Evolutionary conservation across 2,329 filamentous ascomycete species (phyloP), one percentile per base, ranked within the genome.

Genomic region (Hypoxylon sp.): DNA sequence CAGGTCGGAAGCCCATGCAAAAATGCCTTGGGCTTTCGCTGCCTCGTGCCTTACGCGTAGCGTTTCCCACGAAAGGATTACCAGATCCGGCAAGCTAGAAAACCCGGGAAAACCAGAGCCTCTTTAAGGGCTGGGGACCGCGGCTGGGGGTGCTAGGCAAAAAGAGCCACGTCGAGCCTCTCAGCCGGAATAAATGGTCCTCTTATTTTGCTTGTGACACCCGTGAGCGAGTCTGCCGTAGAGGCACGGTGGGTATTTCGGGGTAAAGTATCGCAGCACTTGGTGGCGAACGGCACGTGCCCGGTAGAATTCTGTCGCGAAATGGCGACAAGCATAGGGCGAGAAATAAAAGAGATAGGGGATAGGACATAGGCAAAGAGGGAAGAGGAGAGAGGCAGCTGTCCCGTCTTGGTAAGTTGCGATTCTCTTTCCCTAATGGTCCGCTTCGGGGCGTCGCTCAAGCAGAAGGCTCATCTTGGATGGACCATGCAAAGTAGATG

Each of bases 251-350:
- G 60, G 42, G 64, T 55, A 46, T 58, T 53, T 64, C 60, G 63
- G 63, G 66, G 44, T 63, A 61, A 64, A 54, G 55, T 51, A 20
- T 53, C 30, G 33, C 16, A 50, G 24, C 14, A 12, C 32, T 40
- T 42, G 50, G 64, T 67, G 67, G 60, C 64, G 53, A 68, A 62
- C 67, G 65, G 68, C 65, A 68, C 56, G 67, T 69, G 64, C 42
- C 70, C 69, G 72, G 62, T 67, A 71, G 67, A 67, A 63, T 48
- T 40, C 40, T 51, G 18, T 50, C 26, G 50, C 61, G 65, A 65
- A 53, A 40, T 61, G 46, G 55, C 55, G 57, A 64, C 36, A 55
- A 45, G 45, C 36, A 32, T 40, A 36, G 32, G 32, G 63, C 36
- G 49, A 50, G 33, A 57, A 57, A 56, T 26, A 40, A 56, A 61